Percentiles rank a stretch among this genome's conserved stretches.
Evolutionary conservation across 2,329 filamentous ascomycete genomes (phyloP).

Genomic region (Calonectria fujianensis): DNA sequence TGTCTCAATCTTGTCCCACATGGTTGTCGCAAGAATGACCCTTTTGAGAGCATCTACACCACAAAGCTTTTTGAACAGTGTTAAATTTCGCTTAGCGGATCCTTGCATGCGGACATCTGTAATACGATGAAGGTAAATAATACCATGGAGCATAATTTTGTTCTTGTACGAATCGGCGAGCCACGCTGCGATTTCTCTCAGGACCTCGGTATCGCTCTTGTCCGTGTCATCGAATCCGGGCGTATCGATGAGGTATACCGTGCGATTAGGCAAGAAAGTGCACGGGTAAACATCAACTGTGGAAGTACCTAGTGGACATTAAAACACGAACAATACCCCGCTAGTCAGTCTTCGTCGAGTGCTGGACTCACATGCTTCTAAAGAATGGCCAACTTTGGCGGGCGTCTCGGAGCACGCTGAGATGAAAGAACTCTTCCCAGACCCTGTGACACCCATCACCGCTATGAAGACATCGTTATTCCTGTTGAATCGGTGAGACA

Average conservation of each 20-base stretch:
- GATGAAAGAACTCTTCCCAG: slow-evolving; percentile 42
- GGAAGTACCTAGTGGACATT: slow-evolving; percentile 31
- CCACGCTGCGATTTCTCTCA: slow-evolving; percentile 60
- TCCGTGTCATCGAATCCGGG: slow-evolving; percentile 66
- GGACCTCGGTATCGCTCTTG: slow-evolving; percentile 61
- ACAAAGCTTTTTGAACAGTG: slow-evolving; percentile 40
- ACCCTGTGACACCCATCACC: slow-evolving; percentile 42
- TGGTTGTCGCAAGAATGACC: slow-evolving; percentile 34
- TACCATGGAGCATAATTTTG: slow-evolving; percentile 40
- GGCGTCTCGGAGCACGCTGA: slow-evolving; percentile 2
- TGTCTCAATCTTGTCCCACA: slow-evolving; percentile 34
- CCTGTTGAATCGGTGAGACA: slow-evolving; percentile 33
- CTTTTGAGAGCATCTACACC: slow-evolving; percentile 36
- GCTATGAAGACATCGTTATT: slow-evolving; percentile 28
- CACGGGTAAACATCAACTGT: slow-evolving; percentile 37
- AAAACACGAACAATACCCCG: no score
- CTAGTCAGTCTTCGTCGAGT: no score
- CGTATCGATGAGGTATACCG: slow-evolving; percentile 62
- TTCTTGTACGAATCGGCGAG: slow-evolving; percentile 54
- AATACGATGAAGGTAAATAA: slow-evolving; percentile 46
- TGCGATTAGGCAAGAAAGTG: not conserved
- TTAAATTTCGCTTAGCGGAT: slow-evolving; percentile 39
- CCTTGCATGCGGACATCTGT: slow-evolving; percentile 40
- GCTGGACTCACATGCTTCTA: slow-evolving; percentile 28
- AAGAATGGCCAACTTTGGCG: slow-evolving; percentile 1